phyloP scores from a whole-genome alignment of 441 rosid genomes.

The Erodium moschatum region DNA sequence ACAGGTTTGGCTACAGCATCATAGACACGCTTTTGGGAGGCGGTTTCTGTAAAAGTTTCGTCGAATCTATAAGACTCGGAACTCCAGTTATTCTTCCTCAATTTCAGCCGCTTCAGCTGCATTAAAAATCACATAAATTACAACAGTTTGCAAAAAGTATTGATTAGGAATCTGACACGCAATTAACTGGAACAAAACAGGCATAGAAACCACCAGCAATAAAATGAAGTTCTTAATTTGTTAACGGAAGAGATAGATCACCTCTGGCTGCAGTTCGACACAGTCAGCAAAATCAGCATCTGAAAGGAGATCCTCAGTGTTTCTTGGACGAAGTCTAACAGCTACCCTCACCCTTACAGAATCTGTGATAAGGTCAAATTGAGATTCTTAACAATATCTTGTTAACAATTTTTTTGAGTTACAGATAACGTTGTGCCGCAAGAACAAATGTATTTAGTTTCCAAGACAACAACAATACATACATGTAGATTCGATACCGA shows the following conservation, averaged over 20 bases:
- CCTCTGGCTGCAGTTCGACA: conserved; percentile 96
- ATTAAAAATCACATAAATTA: not conserved
- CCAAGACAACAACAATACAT: too few relatives aligned
- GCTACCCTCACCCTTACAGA: conserved; percentile 92
- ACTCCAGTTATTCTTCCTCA: conserved; percentile 94
- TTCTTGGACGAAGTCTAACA: conserved; percentile 79
- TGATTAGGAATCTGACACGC: not conserved
- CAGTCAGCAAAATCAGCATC: conserved; percentile 98
- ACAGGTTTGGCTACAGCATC: conserved; percentile 99
- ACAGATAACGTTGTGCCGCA: not conserved
- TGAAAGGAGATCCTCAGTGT: conserved; percentile 68
- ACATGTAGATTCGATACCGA: not conserved
- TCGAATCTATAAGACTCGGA: conserved; percentile 88
- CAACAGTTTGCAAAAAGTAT: not conserved
- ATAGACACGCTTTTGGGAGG: conserved; percentile 95
- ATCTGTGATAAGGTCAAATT: conserved; percentile 31
- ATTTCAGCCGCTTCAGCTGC: conserved; percentile 86
- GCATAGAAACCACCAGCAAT: not conserved
- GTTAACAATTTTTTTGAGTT: too few relatives aligned
- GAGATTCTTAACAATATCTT: too few relatives aligned
- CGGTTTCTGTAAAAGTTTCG: conserved; percentile 81
- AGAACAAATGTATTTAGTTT: not conserved
- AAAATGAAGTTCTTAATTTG: conserved; percentile 7
- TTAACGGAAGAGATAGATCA: conserved; percentile 21
- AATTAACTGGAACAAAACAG: conserved; percentile 18